Percentiles rank a stretch among this genome's conserved stretches.
phyloP scores from a whole-genome alignment of 164 flowering plant genomes.

The Sedum album region DNA sequence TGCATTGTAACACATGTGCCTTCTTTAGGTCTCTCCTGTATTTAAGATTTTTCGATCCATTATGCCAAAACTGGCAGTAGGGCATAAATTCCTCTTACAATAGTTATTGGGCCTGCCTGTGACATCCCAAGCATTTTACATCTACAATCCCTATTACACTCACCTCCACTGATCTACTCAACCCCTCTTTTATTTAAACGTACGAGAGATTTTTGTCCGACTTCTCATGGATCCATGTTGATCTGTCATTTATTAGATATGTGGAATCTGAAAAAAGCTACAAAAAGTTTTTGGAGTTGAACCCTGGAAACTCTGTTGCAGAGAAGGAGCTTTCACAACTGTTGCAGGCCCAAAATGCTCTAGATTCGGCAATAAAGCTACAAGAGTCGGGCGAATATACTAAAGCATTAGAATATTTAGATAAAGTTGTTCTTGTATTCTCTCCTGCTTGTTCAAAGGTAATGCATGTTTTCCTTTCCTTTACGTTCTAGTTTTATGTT shows the following conservation, averaged over 20 bases:
- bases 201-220: not conserved
- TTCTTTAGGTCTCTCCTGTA: too few relatives aligned
- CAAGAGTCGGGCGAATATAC: conserved; percentile 57
- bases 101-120: too few relatives aligned
- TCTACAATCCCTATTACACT: too few relatives aligned
- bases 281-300: conserved; percentile 63
- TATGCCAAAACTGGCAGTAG: too few relatives aligned
- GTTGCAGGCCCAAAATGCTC: conserved; percentile 63
- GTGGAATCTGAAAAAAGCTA: conserved; percentile 82
- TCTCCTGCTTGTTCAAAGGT: conserved; percentile 89
- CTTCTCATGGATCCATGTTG: conserved; percentile 26
- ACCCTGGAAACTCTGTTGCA: conserved; percentile 60
- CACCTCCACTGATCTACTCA: too few relatives aligned
- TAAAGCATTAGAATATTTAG: conserved; percentile 67
- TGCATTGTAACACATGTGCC: too few relatives aligned
- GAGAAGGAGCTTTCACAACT: conserved; percentile 89
- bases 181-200: too few relatives aligned
- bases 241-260: conserved; percentile 70
- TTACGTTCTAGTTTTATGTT: not conserved
- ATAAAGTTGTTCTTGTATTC: conserved; percentile 89
- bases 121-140: too few relatives aligned
- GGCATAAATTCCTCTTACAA: too few relatives aligned
- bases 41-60: too few relatives aligned
- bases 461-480: not conserved
- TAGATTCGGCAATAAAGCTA: conserved; percentile 54